These are phyloP conservation scores for Backusella australiensis DNA, from an alignment of 192 early-diverging fungal species.

Conservation along the genomic window DNA sequence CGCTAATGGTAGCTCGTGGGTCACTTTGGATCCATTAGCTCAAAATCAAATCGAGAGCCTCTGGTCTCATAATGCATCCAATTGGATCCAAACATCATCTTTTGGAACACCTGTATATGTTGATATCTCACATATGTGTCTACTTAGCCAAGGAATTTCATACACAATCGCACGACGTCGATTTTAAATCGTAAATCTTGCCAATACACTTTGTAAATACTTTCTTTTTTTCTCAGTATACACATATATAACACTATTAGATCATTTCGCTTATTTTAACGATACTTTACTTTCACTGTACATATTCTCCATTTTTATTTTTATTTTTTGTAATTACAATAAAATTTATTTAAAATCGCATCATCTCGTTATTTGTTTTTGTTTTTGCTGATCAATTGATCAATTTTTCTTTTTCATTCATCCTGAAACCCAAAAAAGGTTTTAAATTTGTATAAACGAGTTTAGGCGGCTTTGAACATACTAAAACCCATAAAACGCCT, in stretches of 20 bases:
- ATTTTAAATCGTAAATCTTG: background rate
- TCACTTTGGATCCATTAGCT: background rate
- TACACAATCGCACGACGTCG: slow-evolving; percentile 1
- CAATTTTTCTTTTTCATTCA: background rate
- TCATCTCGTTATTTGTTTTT: background rate
- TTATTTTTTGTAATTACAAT: background rate
- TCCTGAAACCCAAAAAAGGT: too few relatives aligned
- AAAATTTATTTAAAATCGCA: background rate
- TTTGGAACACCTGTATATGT: background rate
- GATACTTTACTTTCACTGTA: background rate
- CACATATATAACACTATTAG: background rate
- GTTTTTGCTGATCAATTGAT: background rate
- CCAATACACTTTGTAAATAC: background rate
- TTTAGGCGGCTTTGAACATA: too few relatives aligned
- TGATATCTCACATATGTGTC: background rate
- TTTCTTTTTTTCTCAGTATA: background rate
- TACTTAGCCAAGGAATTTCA: background rate
- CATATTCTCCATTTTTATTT: background rate
- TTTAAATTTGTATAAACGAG: too few relatives aligned
- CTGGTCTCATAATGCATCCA: slow-evolving; percentile 2
- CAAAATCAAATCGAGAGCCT: slow-evolving; percentile 10
- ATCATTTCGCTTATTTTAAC: background rate
- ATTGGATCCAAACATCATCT: background rate
- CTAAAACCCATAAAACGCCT: too few relatives aligned
- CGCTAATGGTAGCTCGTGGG: slow-evolving; percentile 4